These are phyloP conservation scores for Zygotorulaspora sp. DNA, from an alignment of 805 yeast species.

Conservation along the genomic window DNA sequence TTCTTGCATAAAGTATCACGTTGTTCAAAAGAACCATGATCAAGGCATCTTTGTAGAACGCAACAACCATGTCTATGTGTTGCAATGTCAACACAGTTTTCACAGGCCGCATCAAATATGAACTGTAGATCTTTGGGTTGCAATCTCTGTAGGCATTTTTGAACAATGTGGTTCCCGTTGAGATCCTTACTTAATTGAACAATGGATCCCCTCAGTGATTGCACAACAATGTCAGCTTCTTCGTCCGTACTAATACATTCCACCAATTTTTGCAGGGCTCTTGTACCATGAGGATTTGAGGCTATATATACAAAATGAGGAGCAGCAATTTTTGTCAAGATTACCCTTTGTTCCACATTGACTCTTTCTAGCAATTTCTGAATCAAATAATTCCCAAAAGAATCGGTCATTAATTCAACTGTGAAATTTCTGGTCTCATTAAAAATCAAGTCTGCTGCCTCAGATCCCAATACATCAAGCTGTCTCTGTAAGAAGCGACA, in stretches of 20 bases:
- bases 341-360: constrained; percentile 60
- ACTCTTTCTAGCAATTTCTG: constrained; percentile 86
- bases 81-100: constrained; percentile 72
- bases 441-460: constrained; percentile 70
- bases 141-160: constrained; percentile 78
- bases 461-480: constrained; percentile 58
- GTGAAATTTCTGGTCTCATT: constrained; percentile 73
- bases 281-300: constrained; percentile 89
- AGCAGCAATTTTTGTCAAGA: constrained; percentile 65
- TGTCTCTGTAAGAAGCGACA: constrained; percentile 89
- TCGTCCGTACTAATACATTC: constrained; percentile 71
- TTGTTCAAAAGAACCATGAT: constrained; percentile 74
- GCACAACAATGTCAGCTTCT: constrained; percentile 62
- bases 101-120: constrained; percentile 79
- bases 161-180: constrained; percentile 96
- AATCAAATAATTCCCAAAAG: constrained; percentile 94
- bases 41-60: constrained; percentile 91
- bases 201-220: constrained; percentile 61
- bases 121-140: constrained; percentile 70
- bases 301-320: constrained; percentile 76
- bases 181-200: constrained; percentile 79
- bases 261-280: constrained; percentile 88
- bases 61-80: constrained; percentile 98
- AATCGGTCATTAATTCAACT: constrained; percentile 87
- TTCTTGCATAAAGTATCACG: constrained; percentile 59